phyloP scores from a whole-genome alignment of 768 basidiomycete genomes.

The Tylopilus sp. region DNA sequence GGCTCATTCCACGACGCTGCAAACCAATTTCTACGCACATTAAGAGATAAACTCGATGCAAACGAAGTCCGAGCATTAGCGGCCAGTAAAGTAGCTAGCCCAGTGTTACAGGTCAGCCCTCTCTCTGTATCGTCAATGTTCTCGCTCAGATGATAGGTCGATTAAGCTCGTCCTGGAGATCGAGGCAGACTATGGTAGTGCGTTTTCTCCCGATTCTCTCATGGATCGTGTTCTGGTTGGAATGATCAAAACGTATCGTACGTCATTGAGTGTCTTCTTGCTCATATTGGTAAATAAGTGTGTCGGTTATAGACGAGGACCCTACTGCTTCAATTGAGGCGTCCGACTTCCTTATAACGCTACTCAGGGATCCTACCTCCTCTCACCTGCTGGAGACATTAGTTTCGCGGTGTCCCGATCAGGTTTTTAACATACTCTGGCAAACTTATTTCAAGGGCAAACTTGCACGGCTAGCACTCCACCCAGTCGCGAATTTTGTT shows the following conservation, averaged over 20 bases:
- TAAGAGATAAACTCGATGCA: conserved; percentile 52
- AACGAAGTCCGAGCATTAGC: conserved; percentile 80
- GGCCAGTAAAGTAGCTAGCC: conserved; percentile 73
- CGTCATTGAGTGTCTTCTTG: conserved; percentile 24
- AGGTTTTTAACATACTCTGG: conserved; percentile 72
- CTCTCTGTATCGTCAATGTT: conserved; percentile 4
- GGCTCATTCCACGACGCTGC: conserved; percentile 47
- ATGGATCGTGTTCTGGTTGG: conserved; percentile 82
- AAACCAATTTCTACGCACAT: conserved; percentile 42
- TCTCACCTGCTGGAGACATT: conserved; percentile 89
- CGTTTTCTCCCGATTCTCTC: conserved; percentile 62
- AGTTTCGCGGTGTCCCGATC: conserved; percentile 55
- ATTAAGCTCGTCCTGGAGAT: conserved; percentile 76
- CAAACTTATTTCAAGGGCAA: conserved; percentile 71
- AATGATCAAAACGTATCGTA: conserved; percentile 63
- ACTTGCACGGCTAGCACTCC: conserved; percentile 66
- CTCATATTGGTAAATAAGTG: not conserved
- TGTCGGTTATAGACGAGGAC: conserved; percentile 36
- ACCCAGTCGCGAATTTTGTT: conserved; percentile 95
- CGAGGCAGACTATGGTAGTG: conserved; percentile 64
- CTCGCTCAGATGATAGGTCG: conserved; percentile 7
- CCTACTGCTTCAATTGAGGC: conserved; percentile 39
- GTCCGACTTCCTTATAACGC: conserved; percentile 77
- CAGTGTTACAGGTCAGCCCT: conserved; percentile 60
- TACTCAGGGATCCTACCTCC: conserved; percentile 82